Evolutionary conservation across 371 early-diverging fungal species (phyloP).

Genomic region (Syncephalastrum contaminatum): DNA sequence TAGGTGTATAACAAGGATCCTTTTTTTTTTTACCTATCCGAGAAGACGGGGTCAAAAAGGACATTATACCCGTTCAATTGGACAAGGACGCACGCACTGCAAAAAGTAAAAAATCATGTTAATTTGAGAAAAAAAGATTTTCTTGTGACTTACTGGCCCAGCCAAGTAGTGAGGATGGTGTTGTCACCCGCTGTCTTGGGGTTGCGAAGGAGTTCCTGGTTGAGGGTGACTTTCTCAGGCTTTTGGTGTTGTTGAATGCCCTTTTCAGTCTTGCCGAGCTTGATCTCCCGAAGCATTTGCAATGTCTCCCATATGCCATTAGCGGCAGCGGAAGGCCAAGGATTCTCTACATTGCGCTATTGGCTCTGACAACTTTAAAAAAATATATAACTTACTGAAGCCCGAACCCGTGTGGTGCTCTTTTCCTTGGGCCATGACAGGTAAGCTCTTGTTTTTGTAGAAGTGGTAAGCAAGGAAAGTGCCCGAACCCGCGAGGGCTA

Average conservation of each 20-base stretch:
- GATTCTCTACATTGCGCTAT: too few species aligned
- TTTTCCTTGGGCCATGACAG: background rate
- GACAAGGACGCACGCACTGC: slow-evolving; percentile 60
- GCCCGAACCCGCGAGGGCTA: too few species aligned
- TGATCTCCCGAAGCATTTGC: slow-evolving; percentile 6
- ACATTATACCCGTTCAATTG: slow-evolving; percentile 65
- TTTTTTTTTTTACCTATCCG: slow-evolving; percentile 37
- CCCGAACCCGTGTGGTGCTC: background rate
- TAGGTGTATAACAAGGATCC: background rate
- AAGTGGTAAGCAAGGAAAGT: too few species aligned
- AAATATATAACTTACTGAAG: background rate
- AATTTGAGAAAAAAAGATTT: background rate
- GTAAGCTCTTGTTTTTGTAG: too few species aligned
- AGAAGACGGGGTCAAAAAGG: slow-evolving; percentile 74
- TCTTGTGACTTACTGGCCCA: slow-evolving; percentile 33
- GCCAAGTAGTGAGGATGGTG: slow-evolving; percentile 35
- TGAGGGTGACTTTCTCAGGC: slow-evolving; percentile 19
- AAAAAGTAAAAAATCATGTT: background rate
- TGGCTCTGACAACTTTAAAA: too few species aligned
- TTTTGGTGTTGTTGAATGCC: slow-evolving; percentile 7
- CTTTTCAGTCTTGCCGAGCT: slow-evolving; percentile 9
- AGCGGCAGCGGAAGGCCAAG: slow-evolving; percentile 9
- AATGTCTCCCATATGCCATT: background rate
- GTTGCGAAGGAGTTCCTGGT: slow-evolving; percentile 21
- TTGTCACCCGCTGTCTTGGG: slow-evolving; percentile 12